phyloP scores from a whole-genome alignment of 495 filamentous ascomycete genomes.

The Trichocladium uniseriatum region DNA sequence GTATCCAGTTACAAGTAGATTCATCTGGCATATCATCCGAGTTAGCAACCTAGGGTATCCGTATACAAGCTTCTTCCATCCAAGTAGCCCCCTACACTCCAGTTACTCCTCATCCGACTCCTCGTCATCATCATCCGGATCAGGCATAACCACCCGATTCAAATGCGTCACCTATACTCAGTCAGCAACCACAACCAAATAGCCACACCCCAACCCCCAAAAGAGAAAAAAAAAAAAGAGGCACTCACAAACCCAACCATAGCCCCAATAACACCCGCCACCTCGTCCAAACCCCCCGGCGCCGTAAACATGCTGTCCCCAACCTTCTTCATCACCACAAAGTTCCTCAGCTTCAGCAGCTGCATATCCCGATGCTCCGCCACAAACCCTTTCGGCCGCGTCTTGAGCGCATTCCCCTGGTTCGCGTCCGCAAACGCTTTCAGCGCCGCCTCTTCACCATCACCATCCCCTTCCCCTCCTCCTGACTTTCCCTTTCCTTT shows the following conservation, averaged over 20 bases:
- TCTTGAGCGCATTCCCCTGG: constrained; percentile 66
- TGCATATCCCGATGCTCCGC: constrained; percentile 64
- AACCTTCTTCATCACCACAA: constrained; percentile 57
- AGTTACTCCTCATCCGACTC: constrained; percentile 21
- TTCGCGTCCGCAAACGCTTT: constrained; percentile 61
- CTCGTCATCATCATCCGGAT: constrained; percentile 36
- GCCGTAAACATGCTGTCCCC: constrained; percentile 43
- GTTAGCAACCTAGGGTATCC: no score
- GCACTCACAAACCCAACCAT: constrained; percentile 57
- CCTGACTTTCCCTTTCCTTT: not conserved
- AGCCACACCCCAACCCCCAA: not conserved
- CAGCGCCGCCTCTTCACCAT: constrained; percentile 29
- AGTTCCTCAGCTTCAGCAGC: constrained; percentile 67
- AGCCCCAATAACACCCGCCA: constrained; percentile 31
- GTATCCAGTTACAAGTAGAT: not conserved
- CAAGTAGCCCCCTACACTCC: not conserved
- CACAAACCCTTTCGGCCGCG: constrained; percentile 74
- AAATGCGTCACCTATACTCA: constrained; percentile 16
- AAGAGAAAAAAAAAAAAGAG: constrained; percentile 11
- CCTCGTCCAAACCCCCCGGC: constrained; percentile 43
- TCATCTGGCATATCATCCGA: not conserved
- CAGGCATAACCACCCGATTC: constrained; percentile 39
- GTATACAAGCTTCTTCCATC: no score
- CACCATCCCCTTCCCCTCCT: constrained; percentile 30
- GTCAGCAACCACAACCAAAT: constrained; percentile 12